These are phyloP conservation scores for Elasticomyces elasticus DNA, from an alignment of 495 filamentous ascomycete species.

Conservation along the genomic window DNA sequence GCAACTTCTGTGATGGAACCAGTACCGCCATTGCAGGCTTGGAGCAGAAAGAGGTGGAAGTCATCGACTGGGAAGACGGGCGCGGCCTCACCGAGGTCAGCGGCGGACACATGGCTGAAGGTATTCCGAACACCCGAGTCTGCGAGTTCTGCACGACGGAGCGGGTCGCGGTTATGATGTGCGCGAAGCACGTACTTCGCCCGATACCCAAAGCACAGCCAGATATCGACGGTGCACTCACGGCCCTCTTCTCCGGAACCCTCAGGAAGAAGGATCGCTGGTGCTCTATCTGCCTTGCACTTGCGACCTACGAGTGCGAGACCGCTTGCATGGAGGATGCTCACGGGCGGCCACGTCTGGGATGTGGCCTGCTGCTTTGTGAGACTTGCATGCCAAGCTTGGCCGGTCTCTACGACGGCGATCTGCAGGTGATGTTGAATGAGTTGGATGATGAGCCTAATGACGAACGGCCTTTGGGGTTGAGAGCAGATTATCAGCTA, in stretches of 20 bases:
- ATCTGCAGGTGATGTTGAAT: conserved; percentile 28
- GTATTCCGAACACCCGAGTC: conserved; percentile 31
- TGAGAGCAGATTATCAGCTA: conserved; percentile 35
- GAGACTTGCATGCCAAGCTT: conserved; percentile 29
- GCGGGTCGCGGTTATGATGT: conserved; percentile 28
- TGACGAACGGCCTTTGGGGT: conserved; percentile 22
- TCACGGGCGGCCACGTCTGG: conserved; percentile 12
- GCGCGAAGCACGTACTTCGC: conserved; percentile 27
- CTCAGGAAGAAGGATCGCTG: conserved; percentile 20
- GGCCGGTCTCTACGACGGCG: conserved; percentile 18
- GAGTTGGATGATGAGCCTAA: conserved; percentile 6
- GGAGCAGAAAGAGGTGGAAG: conserved; percentile 25
- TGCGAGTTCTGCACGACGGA: conserved; percentile 33
- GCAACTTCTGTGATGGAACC: conserved; percentile 34
- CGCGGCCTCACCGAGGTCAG: conserved; percentile 28
- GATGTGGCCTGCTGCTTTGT: conserved; percentile 37
- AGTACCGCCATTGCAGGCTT: conserved; percentile 34
- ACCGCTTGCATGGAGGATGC: not conserved
- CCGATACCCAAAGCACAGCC: conserved; percentile 8
- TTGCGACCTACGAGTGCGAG: conserved; percentile 33
- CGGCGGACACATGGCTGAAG: conserved; percentile 28
- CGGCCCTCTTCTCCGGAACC: conserved; percentile 19
- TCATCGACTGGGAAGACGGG: conserved; percentile 26
- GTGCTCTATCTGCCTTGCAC: conserved; percentile 36
- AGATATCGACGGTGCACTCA: conserved; percentile 24